These are phyloP conservation scores for Asterochloris sp. DNA, from an alignment of 139 green algal genomes.

Conservation along the genomic window DNA sequence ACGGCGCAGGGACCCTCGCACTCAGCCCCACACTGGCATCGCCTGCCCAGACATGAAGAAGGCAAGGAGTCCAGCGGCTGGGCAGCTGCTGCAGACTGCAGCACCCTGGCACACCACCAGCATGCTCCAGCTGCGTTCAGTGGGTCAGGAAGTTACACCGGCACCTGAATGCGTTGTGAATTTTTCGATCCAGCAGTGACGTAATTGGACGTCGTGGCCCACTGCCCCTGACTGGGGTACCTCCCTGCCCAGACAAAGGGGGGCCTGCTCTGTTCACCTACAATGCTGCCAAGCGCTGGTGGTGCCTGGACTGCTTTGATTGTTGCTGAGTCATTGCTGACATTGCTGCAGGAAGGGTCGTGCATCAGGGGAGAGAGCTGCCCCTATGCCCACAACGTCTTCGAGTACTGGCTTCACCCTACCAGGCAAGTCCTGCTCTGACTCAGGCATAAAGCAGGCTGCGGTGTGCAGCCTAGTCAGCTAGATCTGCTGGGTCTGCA, in stretches of 20 bases:
- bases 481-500: too few relatives aligned
- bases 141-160: neutral
- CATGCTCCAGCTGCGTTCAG: neutral
- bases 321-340: neutral
- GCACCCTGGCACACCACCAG: neutral
- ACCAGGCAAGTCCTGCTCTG: constrained; percentile 32
- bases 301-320: neutral
- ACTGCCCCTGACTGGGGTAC: too few relatives aligned
- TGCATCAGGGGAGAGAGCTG: constrained; percentile 75
- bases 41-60: constrained; percentile 93
- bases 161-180: too few relatives aligned
- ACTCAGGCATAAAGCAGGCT: too few relatives aligned
- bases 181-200: too few relatives aligned
- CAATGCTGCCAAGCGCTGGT: neutral
- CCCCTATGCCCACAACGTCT: constrained; percentile 86
- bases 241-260: too few relatives aligned
- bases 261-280: too few relatives aligned
- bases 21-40: constrained; percentile 85
- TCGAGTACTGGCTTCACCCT: constrained; percentile 92
- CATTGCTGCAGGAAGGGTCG: constrained; percentile 40
- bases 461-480: too few relatives aligned
- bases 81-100: neutral
- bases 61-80: constrained; percentile 18
- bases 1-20: constrained; percentile 75
- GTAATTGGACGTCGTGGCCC: too few relatives aligned